Evolutionary conservation across 495 filamentous ascomycete genomes (phyloP), one percentile per base, ranked within the genome.

Genomic region (Clavariopsis aquatica): DNA sequence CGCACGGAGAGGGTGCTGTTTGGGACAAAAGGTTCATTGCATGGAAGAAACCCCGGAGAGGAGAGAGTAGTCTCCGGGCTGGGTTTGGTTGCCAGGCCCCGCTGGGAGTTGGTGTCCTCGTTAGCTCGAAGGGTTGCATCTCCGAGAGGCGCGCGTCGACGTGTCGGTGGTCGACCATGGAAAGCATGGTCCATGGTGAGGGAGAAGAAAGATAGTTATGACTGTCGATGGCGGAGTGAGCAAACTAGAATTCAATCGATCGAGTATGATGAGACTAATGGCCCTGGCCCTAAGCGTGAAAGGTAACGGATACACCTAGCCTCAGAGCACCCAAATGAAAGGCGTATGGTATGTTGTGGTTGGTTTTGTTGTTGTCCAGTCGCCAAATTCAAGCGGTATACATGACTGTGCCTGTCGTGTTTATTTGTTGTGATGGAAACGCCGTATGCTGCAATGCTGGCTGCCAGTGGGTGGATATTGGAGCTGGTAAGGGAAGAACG

Each of bases 1-100:
- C 58, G 62, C n/a, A 72, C 62, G 4, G 62, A 49, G 28, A 68
- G 67, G 3, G 62, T 70, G n/a, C 70, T 63, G 38, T 67, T 70
- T 2, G 66, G 59, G 0, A 62, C 64, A 13, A 68, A 60, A 17
- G 64, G 64, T 52, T 67, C 59, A 34, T 72, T 68, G 55, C 65
- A 59, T 1, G 67, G 63, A n/a, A 69, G 52, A 26, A 19, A 45
- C 7, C 41, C 22, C 17, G 59, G 65, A 9, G 65, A 68, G 1
- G 69, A 68, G 10, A 46, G 28, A 7, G 38, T 12, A n/a, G 17
- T 34, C 15, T 19, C n/a, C 7, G 27, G 28, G 43, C 52, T 60
- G 15, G 13, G 54, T 41, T 67, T 62, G 2, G 43, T 64, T 13
- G 27, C 43, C 13, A 15, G 49, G 22, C 26, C 36, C 12, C 52